Conservation (phyloP, 257 asterid genomes). For the Penstemon barbatus region DNA sequence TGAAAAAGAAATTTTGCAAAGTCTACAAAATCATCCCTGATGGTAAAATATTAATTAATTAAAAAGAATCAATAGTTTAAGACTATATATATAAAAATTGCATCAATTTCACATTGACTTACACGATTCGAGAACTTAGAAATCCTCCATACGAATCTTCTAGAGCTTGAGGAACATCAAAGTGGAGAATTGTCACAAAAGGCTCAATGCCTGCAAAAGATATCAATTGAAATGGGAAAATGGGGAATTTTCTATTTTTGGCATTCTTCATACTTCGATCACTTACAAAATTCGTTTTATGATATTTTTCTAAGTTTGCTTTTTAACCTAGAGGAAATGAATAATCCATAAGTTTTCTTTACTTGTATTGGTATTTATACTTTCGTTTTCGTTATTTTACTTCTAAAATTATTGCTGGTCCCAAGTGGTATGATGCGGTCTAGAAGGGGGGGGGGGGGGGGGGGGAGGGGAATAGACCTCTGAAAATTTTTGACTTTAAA, state of each 20-base stretch:
- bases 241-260: neutral
- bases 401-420: neutral
- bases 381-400: too few species aligned
- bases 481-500: too few species aligned
- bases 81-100: neutral
- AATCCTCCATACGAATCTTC: constrained; percentile 63
- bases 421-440: too few species aligned
- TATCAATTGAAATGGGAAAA: too few species aligned
- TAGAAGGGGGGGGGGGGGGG: too few species aligned
- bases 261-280: neutral
- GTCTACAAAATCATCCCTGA: constrained; percentile 43
- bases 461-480: too few species aligned
- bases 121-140: constrained; percentile 51
- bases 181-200: constrained; percentile 53
- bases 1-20: constrained; percentile 45
- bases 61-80: neutral
- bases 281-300: neutral
- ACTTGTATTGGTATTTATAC: too few species aligned
- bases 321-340: too few species aligned
- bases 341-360: too few species aligned
- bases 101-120: constrained; percentile 26
- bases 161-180: constrained; percentile 54
- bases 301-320: neutral
- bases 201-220: constrained; percentile 45
- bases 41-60: neutral